phyloP scores from a whole-genome alignment of 2,329 filamentous ascomycete species.

The Penicillium sp. region DNA sequence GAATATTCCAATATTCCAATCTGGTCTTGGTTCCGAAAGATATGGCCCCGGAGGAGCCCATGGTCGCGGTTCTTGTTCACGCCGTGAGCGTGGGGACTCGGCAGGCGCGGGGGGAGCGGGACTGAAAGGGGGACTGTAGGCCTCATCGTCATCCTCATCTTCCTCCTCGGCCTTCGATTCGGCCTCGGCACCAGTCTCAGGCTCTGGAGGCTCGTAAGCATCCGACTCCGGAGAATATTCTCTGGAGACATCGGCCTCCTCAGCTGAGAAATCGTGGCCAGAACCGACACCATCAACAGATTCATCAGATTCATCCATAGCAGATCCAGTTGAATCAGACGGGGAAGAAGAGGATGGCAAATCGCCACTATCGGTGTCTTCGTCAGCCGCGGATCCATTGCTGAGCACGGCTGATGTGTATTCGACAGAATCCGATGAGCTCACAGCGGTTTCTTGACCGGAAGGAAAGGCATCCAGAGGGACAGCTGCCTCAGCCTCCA shows the following conservation, averaged over 20 bases:
- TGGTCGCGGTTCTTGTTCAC: constrained; percentile 30
- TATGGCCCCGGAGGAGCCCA: constrained; percentile 26
- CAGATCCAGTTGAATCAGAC: constrained; percentile 30
- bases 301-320: constrained; percentile 41
- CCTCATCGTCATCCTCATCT: constrained; percentile 25
- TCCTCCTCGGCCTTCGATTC: constrained; percentile 4
- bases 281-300: constrained; percentile 27
- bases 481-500: neutral
- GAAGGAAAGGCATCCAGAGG: neutral
- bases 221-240: constrained; percentile 43
- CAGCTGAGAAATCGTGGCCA: constrained; percentile 12
- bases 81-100: constrained; percentile 18
- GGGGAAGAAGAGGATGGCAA: constrained; percentile 19
- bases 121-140: constrained; percentile 42
- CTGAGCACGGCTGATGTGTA: constrained; percentile 6
- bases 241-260: constrained; percentile 15
- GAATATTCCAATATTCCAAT: constrained; percentile 27
- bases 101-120: constrained; percentile 30
- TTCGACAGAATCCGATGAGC: neutral
- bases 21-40: constrained; percentile 16
- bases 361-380: constrained; percentile 9
- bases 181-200: constrained; percentile 26
- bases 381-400: constrained; percentile 11
- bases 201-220: constrained; percentile 53
- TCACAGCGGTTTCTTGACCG: neutral